phyloP scores from a whole-genome alignment of 345 rosid species.

The Streptanthus diversifolius region DNA sequence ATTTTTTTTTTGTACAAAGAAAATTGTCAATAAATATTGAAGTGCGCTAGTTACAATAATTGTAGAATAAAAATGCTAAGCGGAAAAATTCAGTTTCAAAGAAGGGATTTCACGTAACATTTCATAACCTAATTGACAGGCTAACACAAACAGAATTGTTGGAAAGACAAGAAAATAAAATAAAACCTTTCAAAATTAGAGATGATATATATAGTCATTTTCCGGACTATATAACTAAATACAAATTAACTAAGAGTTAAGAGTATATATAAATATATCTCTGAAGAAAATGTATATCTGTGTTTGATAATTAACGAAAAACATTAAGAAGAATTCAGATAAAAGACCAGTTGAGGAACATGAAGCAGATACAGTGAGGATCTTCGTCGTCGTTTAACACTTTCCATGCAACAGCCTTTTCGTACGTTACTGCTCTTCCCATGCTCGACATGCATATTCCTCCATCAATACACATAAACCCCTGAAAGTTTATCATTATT shows the following conservation, averaged over 20 bases:
- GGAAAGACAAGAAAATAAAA: background rate
- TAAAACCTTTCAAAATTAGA: slow-evolving; percentile 18
- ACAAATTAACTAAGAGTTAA: slow-evolving; percentile 25
- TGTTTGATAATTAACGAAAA: slow-evolving; percentile 16
- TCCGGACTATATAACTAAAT: slow-evolving; percentile 10
- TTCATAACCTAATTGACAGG: background rate
- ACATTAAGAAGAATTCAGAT: slow-evolving; percentile 36
- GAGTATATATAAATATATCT: slow-evolving; percentile 22
- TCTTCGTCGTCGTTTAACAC: slow-evolving; percentile 83
- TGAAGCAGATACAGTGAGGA: slow-evolving; percentile 84
- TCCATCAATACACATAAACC: slow-evolving; percentile 75
- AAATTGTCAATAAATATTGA: too few species aligned
- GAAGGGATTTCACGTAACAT: background rate
- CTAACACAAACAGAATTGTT: background rate
- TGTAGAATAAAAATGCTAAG: too few species aligned
- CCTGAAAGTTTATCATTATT: slow-evolving; percentile 41
- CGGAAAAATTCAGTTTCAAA: too few species aligned
- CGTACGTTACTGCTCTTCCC: slow-evolving; percentile 90
- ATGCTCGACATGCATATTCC: slow-evolving; percentile 94
- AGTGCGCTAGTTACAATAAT: too few species aligned
- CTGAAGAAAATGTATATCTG: slow-evolving; percentile 9
- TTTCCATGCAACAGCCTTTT: slow-evolving; percentile 92
- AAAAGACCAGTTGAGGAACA: slow-evolving; percentile 96
- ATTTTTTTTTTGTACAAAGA: too few species aligned
- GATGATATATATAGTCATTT: slow-evolving; percentile 18